Evolutionary conservation across 2,329 filamentous ascomycete species (phyloP), one percentile per base, ranked within the genome.

Genomic region (Ambrosiella beaveri): DNA sequence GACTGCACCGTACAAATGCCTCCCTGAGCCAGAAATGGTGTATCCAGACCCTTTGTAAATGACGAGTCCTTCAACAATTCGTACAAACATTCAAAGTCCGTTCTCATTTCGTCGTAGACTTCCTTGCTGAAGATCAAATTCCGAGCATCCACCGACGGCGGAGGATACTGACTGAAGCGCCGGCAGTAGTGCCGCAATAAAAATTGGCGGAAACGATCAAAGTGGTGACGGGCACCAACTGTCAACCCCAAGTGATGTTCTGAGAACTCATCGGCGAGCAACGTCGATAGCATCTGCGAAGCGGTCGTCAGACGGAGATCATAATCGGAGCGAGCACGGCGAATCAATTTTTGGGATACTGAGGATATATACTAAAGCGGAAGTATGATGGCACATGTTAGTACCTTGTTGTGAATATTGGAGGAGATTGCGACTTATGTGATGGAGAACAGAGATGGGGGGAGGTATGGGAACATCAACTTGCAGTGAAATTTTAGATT

Each of bases 141-240:
- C 67, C 6, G 68, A 65, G 57, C 61, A 44, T 74, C 70, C 27
- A 71, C 66, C 1, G 70, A 67, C 1, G 71, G 70, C 0, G 86
- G 85, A 0, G 87, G 86, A 68, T 85, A 91, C 63, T 82, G 84
- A 4, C 85, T 85, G 38, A 88, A 75, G 57, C 81, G 82, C 0
- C 76, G 73, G 1, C 79, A 72, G 65, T 88, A 90, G 64, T 81
- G 84, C 0, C 74, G 73, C 35, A 82, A 73, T 1, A 93, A 68
- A 62, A 87, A 86, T 7, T 78, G 75, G 52, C 86, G 76, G 66
- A 91, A 91, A 1, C 79, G 78, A 61, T 88, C 81, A 0, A 91
- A 75, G 64, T 93, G 86, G 2, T 77, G 74, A 62, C 82, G 73
- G 3, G 80, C 77, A 0, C 75, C 78, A 1, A 74, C 68, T 1